Evolutionary conservation across 306 rosid species (phyloP).

Genomic region (Styphnolobium japonicum): DNA sequence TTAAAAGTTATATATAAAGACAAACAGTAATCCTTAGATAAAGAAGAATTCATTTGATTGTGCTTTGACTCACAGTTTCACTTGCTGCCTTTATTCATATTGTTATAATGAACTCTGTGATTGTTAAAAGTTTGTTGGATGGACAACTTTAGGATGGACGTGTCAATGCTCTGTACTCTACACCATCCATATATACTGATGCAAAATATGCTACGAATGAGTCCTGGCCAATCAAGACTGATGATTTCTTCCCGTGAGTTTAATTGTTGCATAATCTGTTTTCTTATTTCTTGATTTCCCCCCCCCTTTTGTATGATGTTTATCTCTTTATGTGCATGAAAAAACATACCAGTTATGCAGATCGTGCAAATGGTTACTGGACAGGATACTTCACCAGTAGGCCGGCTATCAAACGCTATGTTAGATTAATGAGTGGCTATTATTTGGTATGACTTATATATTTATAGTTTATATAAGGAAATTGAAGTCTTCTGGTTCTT

Average conservation of each 20-base stretch:
- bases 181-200: conserved; percentile 89
- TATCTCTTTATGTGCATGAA: conserved; percentile 22
- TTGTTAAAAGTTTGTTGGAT: conserved; percentile 13
- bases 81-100: neutral
- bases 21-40: neutral
- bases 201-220: conserved; percentile 69
- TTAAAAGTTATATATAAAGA: neutral
- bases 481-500: neutral
- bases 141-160: conserved; percentile 78
- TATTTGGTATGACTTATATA: conserved; percentile 57
- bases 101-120: conserved; percentile 9
- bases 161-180: conserved; percentile 83
- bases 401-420: conserved; percentile 75
- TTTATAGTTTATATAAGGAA: conserved; percentile 20
- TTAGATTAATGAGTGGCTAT: conserved; percentile 73
- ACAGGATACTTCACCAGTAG: conserved; percentile 93
- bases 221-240: conserved; percentile 74
- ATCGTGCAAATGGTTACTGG: conserved; percentile 68
- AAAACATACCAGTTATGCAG: conserved; percentile 70
- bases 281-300: neutral
- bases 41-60: neutral
- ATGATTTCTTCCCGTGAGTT: conserved; percentile 90
- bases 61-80: conserved; percentile 7
- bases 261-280: conserved; percentile 15
- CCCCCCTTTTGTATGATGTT: conserved; percentile 3